Evolutionary conservation across 345 rosid species (phyloP), one percentile per base, ranked within the genome.

Genomic region (Heritiera fomes): DNA sequence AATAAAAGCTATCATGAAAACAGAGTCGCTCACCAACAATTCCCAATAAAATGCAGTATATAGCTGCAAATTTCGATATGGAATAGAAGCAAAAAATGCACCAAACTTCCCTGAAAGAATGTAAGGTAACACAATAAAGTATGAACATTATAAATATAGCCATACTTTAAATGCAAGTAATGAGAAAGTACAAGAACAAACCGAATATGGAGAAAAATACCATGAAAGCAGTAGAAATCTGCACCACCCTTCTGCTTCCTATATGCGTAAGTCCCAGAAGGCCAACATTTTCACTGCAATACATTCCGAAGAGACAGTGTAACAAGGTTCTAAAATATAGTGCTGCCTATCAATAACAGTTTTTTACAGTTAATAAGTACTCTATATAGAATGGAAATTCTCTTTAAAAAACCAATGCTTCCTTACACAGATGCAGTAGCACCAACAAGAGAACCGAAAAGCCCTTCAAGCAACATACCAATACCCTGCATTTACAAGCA

Each of bases 121-220:
- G 77, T 41, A 80, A 67, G 40, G 53, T 1, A 15, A 52, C 50
- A 46, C 50, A n/a, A 60, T 55, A 23, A 74, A 58, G 41, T 45
- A 62, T 47, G n/a, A 73, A 59, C 45, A 49, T 15, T 77, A 47
- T 2, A 15, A 20, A 60, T n/a, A 62, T 28, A 32, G 61, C 30
- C 45, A 1, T 4, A 67, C 3, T 41, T 28, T 4, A 0, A 18
- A 32, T 1, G 18, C 47, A 62, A 66, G 32, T 59, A 68, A 59
- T 20, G 30, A 2, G 40, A 3, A 52, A 18, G 55, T n/a, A 43
- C n/a, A 77, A 77, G 66, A n/a, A 82, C 92, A 28, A 75, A 95
- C 99, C 99, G 77, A 95, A 95, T 83, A 95, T 89, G 80, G 99
- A 90, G 93, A 91, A 93, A 80, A 95, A 95, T 80, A 95, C 84